phyloP scores from a whole-genome alignment of 2,329 filamentous ascomycete species.

The Hypoxylon sp. region DNA sequence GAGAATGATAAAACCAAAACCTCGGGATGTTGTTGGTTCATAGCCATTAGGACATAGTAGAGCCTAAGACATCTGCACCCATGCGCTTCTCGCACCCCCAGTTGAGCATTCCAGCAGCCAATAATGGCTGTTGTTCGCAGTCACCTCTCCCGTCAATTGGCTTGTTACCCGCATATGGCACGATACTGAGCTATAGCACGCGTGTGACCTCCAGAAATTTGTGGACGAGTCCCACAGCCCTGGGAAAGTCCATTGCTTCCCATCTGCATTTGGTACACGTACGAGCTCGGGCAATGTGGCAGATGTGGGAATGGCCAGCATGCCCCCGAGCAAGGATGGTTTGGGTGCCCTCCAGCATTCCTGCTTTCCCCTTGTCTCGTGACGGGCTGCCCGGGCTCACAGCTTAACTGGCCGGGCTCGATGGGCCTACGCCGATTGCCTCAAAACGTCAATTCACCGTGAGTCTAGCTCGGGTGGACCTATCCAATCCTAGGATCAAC shows the following conservation, averaged over 20 bases:
- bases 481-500: slow-evolving; percentile 28
- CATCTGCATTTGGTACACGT: slow-evolving; percentile 22
- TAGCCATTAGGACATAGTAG: not conserved
- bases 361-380: slow-evolving; percentile 35
- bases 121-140: slow-evolving; percentile 22
- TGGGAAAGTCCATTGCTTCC: slow-evolving; percentile 33
- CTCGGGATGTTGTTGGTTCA: slow-evolving; percentile 38
- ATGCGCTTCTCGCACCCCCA: slow-evolving; percentile 26
- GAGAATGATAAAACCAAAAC: slow-evolving; percentile 35
- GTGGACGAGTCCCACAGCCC: slow-evolving; percentile 37
- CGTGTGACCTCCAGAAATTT: slow-evolving; percentile 44
- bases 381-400: slow-evolving; percentile 25
- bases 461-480: slow-evolving; percentile 28
- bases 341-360: slow-evolving; percentile 29
- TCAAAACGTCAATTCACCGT: slow-evolving; percentile 40
- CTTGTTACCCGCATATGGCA: slow-evolving; percentile 43
- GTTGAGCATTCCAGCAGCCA: slow-evolving; percentile 39
- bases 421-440: slow-evolving; percentile 24
- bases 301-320: slow-evolving; percentile 19
- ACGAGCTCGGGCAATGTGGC: slow-evolving; percentile 34
- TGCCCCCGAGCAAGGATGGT: slow-evolving; percentile 29
- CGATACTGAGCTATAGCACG: slow-evolving; percentile 35
- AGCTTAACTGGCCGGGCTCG: slow-evolving; percentile 4
- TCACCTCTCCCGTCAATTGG: slow-evolving; percentile 29
- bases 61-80: slow-evolving; percentile 39